phyloP scores from a whole-genome alignment of 164 flowering plant species.

The Hamamelis virginiana region DNA sequence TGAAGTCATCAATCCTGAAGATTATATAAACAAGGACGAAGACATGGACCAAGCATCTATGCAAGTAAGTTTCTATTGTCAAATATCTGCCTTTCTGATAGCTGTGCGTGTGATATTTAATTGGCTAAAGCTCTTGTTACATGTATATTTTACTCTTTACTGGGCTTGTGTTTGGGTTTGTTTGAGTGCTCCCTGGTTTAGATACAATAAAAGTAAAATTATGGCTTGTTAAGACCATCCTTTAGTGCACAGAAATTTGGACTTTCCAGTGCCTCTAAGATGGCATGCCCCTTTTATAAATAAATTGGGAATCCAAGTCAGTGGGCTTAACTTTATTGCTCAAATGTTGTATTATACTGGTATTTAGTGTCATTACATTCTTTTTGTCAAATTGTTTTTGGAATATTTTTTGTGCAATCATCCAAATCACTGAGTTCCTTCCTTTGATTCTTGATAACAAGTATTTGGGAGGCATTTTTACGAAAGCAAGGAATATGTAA shows the following conservation, averaged over 20 bases:
- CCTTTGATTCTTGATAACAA: no score
- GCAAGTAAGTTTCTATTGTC: constrained; percentile 40
- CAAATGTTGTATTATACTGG: not conserved
- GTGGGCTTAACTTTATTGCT: not conserved
- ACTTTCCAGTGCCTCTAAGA: no score
- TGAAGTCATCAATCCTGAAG: constrained; percentile 94
- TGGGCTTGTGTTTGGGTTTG: not conserved
- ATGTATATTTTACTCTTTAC: not conserved
- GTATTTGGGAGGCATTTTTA: no score
- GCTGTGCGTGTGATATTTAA: not conserved
- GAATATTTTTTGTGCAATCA: no score
- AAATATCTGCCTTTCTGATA: constrained; percentile 4
- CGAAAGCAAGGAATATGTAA: no score
- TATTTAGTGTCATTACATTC: no score
- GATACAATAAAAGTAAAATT: not conserved
- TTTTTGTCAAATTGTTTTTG: no score
- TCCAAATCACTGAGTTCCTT: no score
- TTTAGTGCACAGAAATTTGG: not conserved
- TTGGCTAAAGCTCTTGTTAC: not conserved
- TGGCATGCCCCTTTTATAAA: no score
- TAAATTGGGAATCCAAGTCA: not conserved
- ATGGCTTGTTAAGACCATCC: not conserved
- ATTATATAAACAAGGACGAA: constrained; percentile 80
- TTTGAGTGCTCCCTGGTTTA: not conserved
- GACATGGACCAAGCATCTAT: constrained; percentile 61